Percentiles rank a stretch among this genome's conserved stretches.
phyloP scores from a whole-genome alignment of 495 filamentous ascomycete species.

The Copromyces sp. region DNA sequence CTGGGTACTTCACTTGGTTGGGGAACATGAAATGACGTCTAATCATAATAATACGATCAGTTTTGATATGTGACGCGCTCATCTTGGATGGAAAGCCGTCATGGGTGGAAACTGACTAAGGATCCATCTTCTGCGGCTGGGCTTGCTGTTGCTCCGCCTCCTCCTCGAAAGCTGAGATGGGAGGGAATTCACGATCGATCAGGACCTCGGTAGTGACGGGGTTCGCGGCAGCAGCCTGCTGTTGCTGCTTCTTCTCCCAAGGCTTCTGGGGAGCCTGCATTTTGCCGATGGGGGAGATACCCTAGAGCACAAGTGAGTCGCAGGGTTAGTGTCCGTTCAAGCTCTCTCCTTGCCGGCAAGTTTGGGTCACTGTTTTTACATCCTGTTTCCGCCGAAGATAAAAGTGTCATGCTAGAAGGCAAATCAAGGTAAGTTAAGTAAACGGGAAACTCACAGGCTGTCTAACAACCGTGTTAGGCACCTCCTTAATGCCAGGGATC shows the following conservation, averaged over 20 bases:
- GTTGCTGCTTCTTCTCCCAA: slow-evolving; percentile 22
- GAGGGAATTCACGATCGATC: slow-evolving; percentile 19
- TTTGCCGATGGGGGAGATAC: slow-evolving; percentile 23
- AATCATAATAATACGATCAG: background rate
- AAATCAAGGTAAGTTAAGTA: background rate
- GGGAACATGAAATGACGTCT: background rate
- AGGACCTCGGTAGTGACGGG: slow-evolving; percentile 3
- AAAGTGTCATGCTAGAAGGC: background rate
- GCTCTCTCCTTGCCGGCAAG: background rate
- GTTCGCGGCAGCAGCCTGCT: background rate
- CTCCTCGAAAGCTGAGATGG: slow-evolving; percentile 1
- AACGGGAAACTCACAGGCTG: slow-evolving; percentile 29
- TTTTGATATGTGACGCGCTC: background rate
- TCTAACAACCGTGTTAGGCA: slow-evolving; percentile 70
- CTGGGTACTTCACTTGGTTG: background rate
- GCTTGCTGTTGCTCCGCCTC: background rate
- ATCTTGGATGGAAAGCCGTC: background rate
- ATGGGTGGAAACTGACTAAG: background rate
- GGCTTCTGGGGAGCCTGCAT: slow-evolving; percentile 27
- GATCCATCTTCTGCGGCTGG: background rate
- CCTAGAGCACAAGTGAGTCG: slow-evolving; percentile 5
- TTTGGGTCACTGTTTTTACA: background rate
- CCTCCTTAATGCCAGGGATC: slow-evolving; percentile 82
- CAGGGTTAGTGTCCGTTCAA: background rate
- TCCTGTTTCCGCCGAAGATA: background rate